Evolutionary conservation across 441 rosid genomes (phyloP), one percentile per base, ranked within the genome.

Genomic region (Arabidopsis lyrata): DNA sequence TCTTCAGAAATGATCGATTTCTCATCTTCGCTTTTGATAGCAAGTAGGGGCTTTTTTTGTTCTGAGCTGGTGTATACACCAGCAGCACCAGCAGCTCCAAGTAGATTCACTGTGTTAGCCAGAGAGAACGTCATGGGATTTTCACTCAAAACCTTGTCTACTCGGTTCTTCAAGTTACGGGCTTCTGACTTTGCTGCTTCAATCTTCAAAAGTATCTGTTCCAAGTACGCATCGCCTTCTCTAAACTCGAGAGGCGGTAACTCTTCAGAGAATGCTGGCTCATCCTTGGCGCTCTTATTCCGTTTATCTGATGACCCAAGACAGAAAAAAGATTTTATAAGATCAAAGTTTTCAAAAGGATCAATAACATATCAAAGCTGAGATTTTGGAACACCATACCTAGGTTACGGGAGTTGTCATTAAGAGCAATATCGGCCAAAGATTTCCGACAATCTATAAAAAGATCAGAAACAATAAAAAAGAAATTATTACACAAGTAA

Each of bases 91-190:
- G 74, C 73, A 39, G 86, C 81, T 67, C 63, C 78, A 69, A 52
- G 73, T 63, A 68, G 55, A 81, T 81, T 83, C 90, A 85, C 62
- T 54, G 78, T 75, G 82, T 82, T 83, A 45, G 79, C 76, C 2
- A 85, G 83, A 73, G 86, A 81, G 73, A 87, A 84, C 71, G 82
- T 89, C 77, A 50, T 76, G 39, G 93, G 92, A 75, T 83, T 85
- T 63, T 89, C 92, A 71, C 74, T 79, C 75, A 84, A 54, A 72
- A 88, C 84, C 80, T 84, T 88, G 66, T 90, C 96, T 15, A 88
- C 73, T 16, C 88, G 85, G 55, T 63, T 73, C 83, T 80, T 90
- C 81, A 87, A 70, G 75, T 74, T 83, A 36, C 64, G 74, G 12
- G 83, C 82, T 76, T 82, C 83, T 3, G 82, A 79, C 59, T 89